Evolutionary conservation across 108 stramenopile genomes (phyloP), one percentile per base, ranked within the genome.

Genomic region (Asterionellopsis glacialis): DNA sequence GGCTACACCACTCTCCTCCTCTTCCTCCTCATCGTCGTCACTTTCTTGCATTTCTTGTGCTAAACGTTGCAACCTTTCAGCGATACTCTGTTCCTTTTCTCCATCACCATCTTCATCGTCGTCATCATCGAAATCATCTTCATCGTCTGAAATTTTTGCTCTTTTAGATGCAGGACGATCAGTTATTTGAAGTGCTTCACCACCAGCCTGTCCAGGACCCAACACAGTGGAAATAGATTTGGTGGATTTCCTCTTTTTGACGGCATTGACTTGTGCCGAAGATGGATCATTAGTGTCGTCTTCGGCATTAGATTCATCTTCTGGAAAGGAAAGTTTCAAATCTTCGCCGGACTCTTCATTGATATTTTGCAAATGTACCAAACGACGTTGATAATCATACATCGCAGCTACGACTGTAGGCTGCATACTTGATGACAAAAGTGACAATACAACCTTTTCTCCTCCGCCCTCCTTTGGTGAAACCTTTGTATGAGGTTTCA

Each of bases 181-280:
- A 18, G 28, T 19, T 1, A 54, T 40, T 13, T 41, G 51, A 22
- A 65, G 42, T 22, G 38, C 53, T 59, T 80, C 79, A 9, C 59
- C 60, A 45, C 83, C 83, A 11, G 73, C 69, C 62, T 84, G 76
- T n/a, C 76, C 83, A 9, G 83, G 83, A 24, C 78, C 78, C 44
- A 84, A 51, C 21, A 38, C 21, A 41, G 19, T 39, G 2, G 56
- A 18, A 48, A 71, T 53, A 28, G 47, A 57, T 48, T 47, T 47
- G 45, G 65, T 57, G n/a, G 60, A 1, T 11, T 70, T 51, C 0
- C 27, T 2, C 41, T 76, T 70, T 19, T 61, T 55, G 41, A 49
- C 56, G 3, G 16, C 10, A 58, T 44, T 38, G 6, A 54, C 44
- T 21, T 55, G 61, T 45, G 47, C 55, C 16, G 44, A 19, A 3